Evolutionary conservation across 495 filamentous ascomycete genomes (phyloP).

Genomic region (Sphaerosporella brunnea): DNA sequence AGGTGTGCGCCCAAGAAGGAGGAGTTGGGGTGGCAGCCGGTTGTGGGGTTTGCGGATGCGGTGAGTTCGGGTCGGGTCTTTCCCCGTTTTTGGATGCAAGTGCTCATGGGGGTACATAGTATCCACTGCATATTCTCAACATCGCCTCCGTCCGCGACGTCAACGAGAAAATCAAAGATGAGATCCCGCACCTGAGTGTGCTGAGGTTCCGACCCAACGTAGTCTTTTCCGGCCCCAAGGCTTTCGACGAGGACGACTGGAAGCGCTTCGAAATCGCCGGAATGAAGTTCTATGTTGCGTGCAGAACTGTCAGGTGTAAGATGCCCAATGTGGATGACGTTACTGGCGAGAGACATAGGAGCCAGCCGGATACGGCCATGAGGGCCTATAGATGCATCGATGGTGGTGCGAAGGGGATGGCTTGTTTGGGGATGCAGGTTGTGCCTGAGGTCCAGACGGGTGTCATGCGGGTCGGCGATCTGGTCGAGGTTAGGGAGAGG

Average conservation of each 20-base stretch:
- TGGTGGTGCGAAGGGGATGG: conserved; percentile 45
- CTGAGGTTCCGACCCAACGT: conserved; percentile 73
- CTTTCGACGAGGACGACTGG: conserved; percentile 65
- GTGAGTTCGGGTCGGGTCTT: conserved; percentile 29
- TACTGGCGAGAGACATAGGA: conserved; percentile 49
- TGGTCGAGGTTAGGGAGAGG: conserved; percentile 39
- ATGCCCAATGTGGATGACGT: conserved; percentile 67
- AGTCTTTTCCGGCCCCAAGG: conserved; percentile 41
- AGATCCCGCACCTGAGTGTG: conserved; percentile 46
- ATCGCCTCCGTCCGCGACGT: conserved; percentile 54
- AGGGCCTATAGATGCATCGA: conserved; percentile 55
- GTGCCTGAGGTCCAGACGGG: conserved; percentile 41
- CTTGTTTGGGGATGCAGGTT: conserved; percentile 74
- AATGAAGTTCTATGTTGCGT: conserved; percentile 28
- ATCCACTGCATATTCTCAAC: conserved; percentile 67
- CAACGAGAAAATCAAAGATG: conserved; percentile 30
- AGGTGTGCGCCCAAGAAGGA: conserved; percentile 56
- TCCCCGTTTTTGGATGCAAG: background rate
- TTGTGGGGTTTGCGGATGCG: conserved; percentile 68
- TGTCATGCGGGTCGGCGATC: conserved; percentile 41
- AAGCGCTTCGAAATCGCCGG: conserved; percentile 45
- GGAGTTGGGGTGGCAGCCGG: conserved; percentile 54
- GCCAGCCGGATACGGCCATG: conserved; percentile 58
- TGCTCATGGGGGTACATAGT: no score
- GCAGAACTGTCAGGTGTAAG: conserved; percentile 42